Evolutionary conservation across 2,329 filamentous ascomycete genomes (phyloP), one percentile per base, ranked within the genome.

Genomic region (Cladorrhinum sp.): DNA sequence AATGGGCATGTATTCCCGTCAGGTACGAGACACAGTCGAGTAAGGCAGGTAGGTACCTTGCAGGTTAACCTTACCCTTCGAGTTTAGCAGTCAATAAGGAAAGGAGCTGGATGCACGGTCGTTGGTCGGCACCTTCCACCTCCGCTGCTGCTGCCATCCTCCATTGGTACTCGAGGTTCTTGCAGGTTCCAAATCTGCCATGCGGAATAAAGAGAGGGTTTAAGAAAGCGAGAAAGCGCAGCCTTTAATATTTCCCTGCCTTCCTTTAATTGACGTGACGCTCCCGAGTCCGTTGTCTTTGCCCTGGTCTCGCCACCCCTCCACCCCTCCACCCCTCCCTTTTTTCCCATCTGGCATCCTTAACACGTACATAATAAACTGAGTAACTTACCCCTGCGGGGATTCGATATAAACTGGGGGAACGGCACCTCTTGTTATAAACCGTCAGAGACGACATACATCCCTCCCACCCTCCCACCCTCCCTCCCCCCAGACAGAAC

Each of bases 231-330:
- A 57, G 58, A 58, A 63, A 61, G 52, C 49, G 46, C 61, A 60
- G 42, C 39, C 52, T 65, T 65, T 65, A 63, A 67, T 64, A 65
- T 58, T 55, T 57, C 57, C 51, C 36, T 51, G n/a, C n/a, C n/a
- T 65, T 61, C 58, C 62, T 64, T 69, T 67, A 66, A 68, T 66
- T 64, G 67, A 67, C 48, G 51, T 65, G 62, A 63, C 64, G 48
- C 52, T 21, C 18, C 26, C 18, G 46, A 21, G 46, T 50, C 52
- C 61, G 57, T 61, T 62, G 62, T 64, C 64, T 61, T 63, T 63
- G 64, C 64, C 60, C 60, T n/a, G 48, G 57, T 64, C 62, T 63
- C 58, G 63, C 64, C 64, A 66, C 63, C 57, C 59, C 51, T 64
- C 26, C 26, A 5, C 57, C 55, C 33, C 12, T 36, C 42, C 42